A percentile compares a stretch with the other conserved stretches of the same genome.
Conservation (phyloP, 1,284 basidiomycete species). For the Pisolithus thermaeus region DNA sequence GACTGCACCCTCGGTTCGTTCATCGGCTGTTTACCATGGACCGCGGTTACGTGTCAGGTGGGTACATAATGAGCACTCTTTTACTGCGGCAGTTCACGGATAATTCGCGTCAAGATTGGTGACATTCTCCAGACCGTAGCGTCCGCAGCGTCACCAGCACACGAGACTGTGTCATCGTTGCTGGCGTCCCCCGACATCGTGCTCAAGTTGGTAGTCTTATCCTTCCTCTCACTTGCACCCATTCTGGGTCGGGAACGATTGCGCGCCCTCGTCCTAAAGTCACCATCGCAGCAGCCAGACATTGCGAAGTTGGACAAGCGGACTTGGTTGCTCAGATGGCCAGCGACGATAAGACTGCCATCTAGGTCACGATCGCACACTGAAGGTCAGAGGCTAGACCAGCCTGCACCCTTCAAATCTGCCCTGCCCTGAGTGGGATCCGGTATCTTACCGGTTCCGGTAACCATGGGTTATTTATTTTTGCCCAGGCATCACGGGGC, state of each 20-base stretch:
- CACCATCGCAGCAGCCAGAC: conserved; percentile 19
- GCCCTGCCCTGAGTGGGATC: conserved; percentile 23
- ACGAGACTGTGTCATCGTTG: conserved; percentile 66
- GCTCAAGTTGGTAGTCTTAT: conserved; percentile 65
- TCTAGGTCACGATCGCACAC: conserved; percentile 39
- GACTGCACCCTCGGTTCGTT: conserved; percentile 79
- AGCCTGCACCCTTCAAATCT: conserved; percentile 44
- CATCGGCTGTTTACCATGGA: conserved; percentile 80
- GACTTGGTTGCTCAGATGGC: conserved; percentile 56
- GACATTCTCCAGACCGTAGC: conserved; percentile 78
- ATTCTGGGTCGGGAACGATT: conserved; percentile 66
- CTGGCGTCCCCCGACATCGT: conserved; percentile 68
- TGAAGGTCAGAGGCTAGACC: conserved; percentile 35
- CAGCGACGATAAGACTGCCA: conserved; percentile 40
- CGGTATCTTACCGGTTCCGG: conserved; percentile 2
- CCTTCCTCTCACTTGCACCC: conserved; percentile 71
- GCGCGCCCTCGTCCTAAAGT: conserved; percentile 46
- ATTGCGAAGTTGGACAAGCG: conserved; percentile 20
- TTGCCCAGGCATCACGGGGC: neutral
- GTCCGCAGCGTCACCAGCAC: conserved; percentile 57
- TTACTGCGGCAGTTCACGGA: conserved; percentile 4
- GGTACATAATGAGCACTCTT: conserved; percentile 16
- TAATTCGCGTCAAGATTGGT: conserved; percentile 50
- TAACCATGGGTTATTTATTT: conserved; percentile 19
- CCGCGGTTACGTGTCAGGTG: conserved; percentile 80